Evolutionary conservation across 495 filamentous ascomycete species (phyloP).

Genomic region (Neurospora sp.): DNA sequence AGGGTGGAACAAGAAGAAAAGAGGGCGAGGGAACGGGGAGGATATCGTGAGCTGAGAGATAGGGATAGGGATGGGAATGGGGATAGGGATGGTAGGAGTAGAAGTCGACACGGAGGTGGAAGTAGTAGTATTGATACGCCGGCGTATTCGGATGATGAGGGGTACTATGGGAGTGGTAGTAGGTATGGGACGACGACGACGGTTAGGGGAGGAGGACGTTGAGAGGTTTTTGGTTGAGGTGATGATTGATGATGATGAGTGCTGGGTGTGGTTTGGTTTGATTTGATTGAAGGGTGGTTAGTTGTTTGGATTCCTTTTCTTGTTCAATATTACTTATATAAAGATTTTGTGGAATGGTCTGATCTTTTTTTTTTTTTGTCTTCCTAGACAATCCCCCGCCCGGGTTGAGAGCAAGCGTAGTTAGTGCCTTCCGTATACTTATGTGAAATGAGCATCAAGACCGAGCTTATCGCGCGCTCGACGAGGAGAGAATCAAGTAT

Average conservation of each 20-base stretch:
- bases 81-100: neutral
- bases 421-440: no score
- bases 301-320: neutral
- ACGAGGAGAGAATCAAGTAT: no score
- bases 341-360: no score
- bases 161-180: neutral
- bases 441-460: no score
- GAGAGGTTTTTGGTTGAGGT: neutral
- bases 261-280: neutral
- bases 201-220: neutral
- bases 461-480: no score
- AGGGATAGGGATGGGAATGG: neutral
- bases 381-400: no score
- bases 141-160: neutral
- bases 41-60: neutral
- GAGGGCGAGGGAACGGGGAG: conserved; percentile 22
- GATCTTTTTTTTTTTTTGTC: no score
- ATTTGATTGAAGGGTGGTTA: neutral
- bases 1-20: conserved; percentile 16
- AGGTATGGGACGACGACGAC: neutral
- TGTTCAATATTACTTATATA: neutral
- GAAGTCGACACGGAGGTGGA: neutral
- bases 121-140: neutral
- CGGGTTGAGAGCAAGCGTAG: no score
- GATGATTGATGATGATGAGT: neutral